phyloP scores from a whole-genome alignment of 495 filamentous ascomycete genomes.

The Filosporella fistucella region DNA sequence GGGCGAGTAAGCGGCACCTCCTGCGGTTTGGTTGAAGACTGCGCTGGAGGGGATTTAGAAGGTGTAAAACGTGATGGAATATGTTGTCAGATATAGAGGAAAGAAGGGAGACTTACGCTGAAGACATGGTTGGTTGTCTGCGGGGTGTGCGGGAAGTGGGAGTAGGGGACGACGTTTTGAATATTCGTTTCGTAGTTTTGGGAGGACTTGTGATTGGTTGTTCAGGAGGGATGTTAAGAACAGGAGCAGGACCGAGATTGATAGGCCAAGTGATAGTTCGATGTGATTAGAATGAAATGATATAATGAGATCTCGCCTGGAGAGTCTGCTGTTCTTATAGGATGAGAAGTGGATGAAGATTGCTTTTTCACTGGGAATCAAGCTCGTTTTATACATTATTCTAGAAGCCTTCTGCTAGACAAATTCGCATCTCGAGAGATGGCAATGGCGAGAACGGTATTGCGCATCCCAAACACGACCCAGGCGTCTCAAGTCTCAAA shows the following conservation, averaged over 20 bases:
- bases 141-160: no score
- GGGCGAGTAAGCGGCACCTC: slow-evolving; percentile 21
- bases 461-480: slow-evolving; percentile 6
- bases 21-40: slow-evolving; percentile 27
- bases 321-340: slow-evolving; percentile 6
- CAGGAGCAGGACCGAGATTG: not conserved
- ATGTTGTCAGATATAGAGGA: slow-evolving; percentile 7
- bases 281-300: not conserved
- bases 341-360: not conserved
- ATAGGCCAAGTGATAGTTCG: slow-evolving; percentile 6
- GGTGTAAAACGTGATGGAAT: no score
- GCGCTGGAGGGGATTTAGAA: slow-evolving; percentile 24
- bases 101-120: not conserved
- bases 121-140: slow-evolving; percentile 24
- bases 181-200: not conserved
- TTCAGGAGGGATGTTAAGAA: no score
- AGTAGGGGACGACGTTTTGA: no score
- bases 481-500: slow-evolving; percentile 6
- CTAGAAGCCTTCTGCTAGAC: no score
- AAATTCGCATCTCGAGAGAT: no score
- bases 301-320: slow-evolving; percentile 13
- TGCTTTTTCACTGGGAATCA: not conserved
- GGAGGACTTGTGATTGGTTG: not conserved
- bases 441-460: no score
- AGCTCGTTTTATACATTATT: no score